A percentile compares a stretch with the other conserved stretches of the same genome.
Conservation (phyloP, 164 flowering plant genomes). For the Pachysandra terminalis region DNA sequence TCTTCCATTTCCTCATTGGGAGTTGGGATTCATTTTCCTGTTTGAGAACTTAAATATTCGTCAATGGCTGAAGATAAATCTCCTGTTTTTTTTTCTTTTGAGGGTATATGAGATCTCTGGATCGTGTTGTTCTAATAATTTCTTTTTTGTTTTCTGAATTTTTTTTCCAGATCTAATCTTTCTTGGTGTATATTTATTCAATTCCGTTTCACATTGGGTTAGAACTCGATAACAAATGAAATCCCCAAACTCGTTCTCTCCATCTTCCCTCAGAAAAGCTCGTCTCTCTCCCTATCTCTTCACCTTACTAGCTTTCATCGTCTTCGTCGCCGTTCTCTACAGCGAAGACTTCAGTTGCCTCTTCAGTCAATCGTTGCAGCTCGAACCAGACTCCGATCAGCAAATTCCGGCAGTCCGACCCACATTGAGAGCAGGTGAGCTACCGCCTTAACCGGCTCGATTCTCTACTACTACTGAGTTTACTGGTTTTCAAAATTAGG, state of each 20-base stretch:
- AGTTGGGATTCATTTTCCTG: too few relatives aligned
- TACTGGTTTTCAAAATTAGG: neutral
- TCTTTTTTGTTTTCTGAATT: too few relatives aligned
- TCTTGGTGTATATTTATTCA: too few relatives aligned
- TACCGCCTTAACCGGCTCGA: neutral
- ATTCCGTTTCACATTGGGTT: too few relatives aligned
- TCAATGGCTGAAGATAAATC: too few relatives aligned
- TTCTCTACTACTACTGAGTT: neutral
- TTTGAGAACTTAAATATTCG: too few relatives aligned
- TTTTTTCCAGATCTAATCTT: too few relatives aligned
- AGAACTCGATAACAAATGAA: constrained; percentile 30
- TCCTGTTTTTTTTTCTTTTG: too few relatives aligned
- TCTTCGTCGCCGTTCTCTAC: constrained; percentile 59
- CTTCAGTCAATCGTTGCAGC: neutral
- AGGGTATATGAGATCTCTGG: too few relatives aligned
- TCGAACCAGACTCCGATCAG: neutral
- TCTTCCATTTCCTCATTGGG: too few relatives aligned
- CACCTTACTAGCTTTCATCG: constrained; percentile 50
- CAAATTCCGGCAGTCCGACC: too few relatives aligned
- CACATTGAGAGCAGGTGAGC: neutral
- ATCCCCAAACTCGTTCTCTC: constrained; percentile 24
- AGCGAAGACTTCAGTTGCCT: constrained; percentile 22
- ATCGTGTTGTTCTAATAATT: too few relatives aligned
- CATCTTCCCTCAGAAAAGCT: constrained; percentile 30
- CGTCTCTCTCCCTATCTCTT: constrained; percentile 59